phyloP scores from a whole-genome alignment of 805 yeast genomes.

The Tanozyma kutaoensis region DNA sequence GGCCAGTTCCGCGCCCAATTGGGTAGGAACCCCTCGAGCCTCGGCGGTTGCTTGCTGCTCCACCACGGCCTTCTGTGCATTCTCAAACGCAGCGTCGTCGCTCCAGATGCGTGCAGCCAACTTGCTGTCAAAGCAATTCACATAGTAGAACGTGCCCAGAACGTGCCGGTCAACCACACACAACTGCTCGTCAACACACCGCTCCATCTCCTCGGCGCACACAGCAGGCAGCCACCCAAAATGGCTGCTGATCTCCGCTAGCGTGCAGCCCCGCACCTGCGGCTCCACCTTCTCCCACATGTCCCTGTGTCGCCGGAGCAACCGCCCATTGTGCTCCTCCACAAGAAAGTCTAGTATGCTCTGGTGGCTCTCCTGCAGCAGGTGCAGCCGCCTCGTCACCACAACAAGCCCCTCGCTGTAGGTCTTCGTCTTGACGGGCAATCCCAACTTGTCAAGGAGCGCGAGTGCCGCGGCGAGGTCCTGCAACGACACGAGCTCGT shows the following conservation, averaged over 20 bases:
- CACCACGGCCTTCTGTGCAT: no score
- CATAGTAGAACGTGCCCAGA: slow-evolving; percentile 51
- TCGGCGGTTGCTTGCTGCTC: no score
- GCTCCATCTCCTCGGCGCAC: slow-evolving; percentile 48
- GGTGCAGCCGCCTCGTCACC: slow-evolving; percentile 11
- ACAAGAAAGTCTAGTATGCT: slow-evolving; percentile 12
- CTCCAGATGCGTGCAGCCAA: no score
- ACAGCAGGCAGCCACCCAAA: slow-evolving; percentile 59
- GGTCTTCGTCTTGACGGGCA: slow-evolving; percentile 36
- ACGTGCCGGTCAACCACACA: slow-evolving; percentile 57
- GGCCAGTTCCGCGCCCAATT: no score
- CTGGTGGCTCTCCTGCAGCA: slow-evolving; percentile 11
- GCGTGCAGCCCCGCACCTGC: slow-evolving; percentile 13
- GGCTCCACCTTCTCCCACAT: slow-evolving; percentile 11
- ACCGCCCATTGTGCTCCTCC: slow-evolving; percentile 11
- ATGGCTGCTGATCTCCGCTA: slow-evolving; percentile 28
- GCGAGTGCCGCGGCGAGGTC: slow-evolving; percentile 55
- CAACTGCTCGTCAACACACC: slow-evolving; percentile 41
- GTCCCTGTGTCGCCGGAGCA: slow-evolving; percentile 12
- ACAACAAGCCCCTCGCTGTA: slow-evolving; percentile 24
- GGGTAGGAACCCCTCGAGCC: no score
- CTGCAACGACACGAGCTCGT: slow-evolving; percentile 54
- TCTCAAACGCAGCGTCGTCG: no score
- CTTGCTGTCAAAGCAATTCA: slow-evolving; percentile 27
- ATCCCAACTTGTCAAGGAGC: slow-evolving; percentile 37